Conservation (phyloP, 2,329 filamentous ascomycete genomes). For the Leptographium wingfieldii region DNA sequence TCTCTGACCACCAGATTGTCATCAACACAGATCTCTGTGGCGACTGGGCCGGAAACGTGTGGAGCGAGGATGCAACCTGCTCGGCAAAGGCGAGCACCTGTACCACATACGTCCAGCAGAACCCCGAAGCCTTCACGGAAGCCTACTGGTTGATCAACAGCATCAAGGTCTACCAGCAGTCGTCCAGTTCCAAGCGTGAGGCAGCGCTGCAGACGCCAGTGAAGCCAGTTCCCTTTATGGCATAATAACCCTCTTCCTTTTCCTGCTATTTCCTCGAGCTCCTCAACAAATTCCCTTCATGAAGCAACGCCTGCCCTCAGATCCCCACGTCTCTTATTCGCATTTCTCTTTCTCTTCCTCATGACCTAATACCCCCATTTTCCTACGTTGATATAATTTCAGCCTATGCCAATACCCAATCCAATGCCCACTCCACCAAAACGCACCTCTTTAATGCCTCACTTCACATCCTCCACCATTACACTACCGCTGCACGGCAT, state of each 20-base stretch:
- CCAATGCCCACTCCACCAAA: neutral
- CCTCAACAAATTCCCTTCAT: neutral
- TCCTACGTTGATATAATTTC: neutral
- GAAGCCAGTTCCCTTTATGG: constrained; percentile 3
- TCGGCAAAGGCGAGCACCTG: constrained; percentile 50
- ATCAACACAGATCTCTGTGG: constrained; percentile 82
- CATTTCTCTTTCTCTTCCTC: neutral
- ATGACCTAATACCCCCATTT: neutral
- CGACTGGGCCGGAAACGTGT: constrained; percentile 68
- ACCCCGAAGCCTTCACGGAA: constrained; percentile 57
- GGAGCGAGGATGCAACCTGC: constrained; percentile 45
- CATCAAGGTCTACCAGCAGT: constrained; percentile 47
- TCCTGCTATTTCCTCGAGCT: too few relatives aligned
- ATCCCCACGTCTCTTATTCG: neutral
- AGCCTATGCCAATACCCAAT: neutral
- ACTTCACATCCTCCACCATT: neutral
- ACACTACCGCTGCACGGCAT: neutral
- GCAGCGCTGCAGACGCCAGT: neutral
- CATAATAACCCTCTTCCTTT: neutral
- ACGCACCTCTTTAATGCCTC: neutral
- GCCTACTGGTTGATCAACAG: constrained; percentile 69
- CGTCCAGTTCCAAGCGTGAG: neutral
- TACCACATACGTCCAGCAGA: constrained; percentile 56
- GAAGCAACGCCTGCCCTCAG: neutral
- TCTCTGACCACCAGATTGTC: constrained; percentile 61